A percentile compares a stretch with the other conserved stretches of the same genome.
Evolutionary conservation across 2,329 filamentous ascomycete species (phyloP).

Genomic region (Cyanodermella asteris): DNA sequence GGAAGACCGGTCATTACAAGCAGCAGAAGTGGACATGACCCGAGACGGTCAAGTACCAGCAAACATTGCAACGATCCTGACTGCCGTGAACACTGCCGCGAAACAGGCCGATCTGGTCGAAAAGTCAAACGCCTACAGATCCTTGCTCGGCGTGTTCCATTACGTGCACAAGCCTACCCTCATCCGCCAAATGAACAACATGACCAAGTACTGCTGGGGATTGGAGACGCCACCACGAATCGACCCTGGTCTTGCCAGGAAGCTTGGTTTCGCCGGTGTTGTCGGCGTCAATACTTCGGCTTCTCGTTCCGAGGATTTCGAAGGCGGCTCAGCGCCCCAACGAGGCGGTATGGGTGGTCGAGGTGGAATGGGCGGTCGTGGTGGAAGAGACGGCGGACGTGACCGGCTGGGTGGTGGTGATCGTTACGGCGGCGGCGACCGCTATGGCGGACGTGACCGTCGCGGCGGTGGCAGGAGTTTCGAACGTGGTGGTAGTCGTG

Average conservation of each 20-base stretch:
- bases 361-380: conserved; percentile 1
- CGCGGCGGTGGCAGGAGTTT: neutral
- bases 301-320: neutral
- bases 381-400: conserved; percentile 1
- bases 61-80: conserved; percentile 8
- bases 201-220: conserved; percentile 25
- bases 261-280: conserved; percentile 12
- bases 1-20: conserved; percentile 20
- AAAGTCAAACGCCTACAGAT: conserved; percentile 14
- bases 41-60: conserved; percentile 11
- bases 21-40: conserved; percentile 16
- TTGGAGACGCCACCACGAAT: conserved; percentile 19
- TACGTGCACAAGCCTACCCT: conserved; percentile 17
- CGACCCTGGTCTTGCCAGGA: conserved; percentile 8
- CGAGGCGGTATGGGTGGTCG: neutral
- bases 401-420: conserved; percentile 1
- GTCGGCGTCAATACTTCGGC: conserved; percentile 10
- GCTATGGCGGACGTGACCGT: conserved; percentile 1
- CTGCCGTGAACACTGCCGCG: conserved; percentile 22
- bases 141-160: conserved; percentile 9
- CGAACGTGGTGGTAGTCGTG: neutral
- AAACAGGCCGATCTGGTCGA: conserved; percentile 9
- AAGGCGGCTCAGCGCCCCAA: neutral
- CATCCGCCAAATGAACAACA: conserved; percentile 22
- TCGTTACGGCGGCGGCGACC: neutral